These are phyloP conservation scores for Epichloe hybrida DNA, from an alignment of 2,329 filamentous ascomycete species.

Conservation along the genomic window DNA sequence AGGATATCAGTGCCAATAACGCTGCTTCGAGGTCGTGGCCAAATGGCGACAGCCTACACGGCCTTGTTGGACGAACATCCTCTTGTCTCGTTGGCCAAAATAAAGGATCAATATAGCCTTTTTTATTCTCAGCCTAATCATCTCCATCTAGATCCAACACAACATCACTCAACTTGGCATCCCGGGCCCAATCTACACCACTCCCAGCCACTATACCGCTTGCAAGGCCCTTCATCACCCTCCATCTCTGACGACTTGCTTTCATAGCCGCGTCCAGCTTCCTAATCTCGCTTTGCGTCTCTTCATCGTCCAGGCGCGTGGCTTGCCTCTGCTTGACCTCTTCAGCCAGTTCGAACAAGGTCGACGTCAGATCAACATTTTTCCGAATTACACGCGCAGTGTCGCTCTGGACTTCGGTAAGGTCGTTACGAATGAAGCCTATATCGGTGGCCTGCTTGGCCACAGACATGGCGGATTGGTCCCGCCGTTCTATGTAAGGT, in stretches of 20 bases:
- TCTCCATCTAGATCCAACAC: slow-evolving; percentile 51
- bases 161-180: slow-evolving; percentile 52
- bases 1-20: too few relatives aligned
- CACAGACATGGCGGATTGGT: slow-evolving; percentile 50
- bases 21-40: too few relatives aligned
- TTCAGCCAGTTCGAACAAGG: slow-evolving; percentile 49
- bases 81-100: not conserved
- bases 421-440: slow-evolving; percentile 33
- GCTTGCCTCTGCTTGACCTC: slow-evolving; percentile 38
- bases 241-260: slow-evolving; percentile 52
- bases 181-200: slow-evolving; percentile 66
- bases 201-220: slow-evolving; percentile 69
- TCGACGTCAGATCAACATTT: slow-evolving; percentile 49
- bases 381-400: slow-evolving; percentile 40
- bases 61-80: too few relatives aligned
- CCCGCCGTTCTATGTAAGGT: slow-evolving; percentile 52
- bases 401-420: slow-evolving; percentile 44
- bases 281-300: slow-evolving; percentile 40
- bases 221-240: slow-evolving; percentile 64
- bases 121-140: not conserved
- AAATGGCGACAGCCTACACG: too few relatives aligned
- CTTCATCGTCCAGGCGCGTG: slow-evolving; percentile 39
- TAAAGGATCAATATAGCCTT: not conserved
- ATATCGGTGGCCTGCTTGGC: slow-evolving; percentile 44
- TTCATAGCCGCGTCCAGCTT: slow-evolving; percentile 46